Base-by-base conservation (phyloP, 2,329 filamentous ascomycete species). In the Hirsutella minnesotensis region DNA sequence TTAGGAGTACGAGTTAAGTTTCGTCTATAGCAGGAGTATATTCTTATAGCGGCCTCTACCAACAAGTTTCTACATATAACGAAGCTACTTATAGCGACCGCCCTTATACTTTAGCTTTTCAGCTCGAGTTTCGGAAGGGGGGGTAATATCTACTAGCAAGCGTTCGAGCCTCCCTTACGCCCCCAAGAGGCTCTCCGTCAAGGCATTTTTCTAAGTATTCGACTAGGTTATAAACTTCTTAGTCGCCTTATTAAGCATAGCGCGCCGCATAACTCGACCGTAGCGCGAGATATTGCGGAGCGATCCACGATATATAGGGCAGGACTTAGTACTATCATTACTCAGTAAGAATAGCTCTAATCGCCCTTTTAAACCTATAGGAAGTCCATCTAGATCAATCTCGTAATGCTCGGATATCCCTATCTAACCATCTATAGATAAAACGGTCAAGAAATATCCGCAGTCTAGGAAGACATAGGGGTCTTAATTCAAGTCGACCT, bases 391-490 rank as follows among this genome's bases (percentile, higher is more conserved):
- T 0, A 49, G 45, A 35, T 70, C 60, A 7, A 68, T 54, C 0
- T 61, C 50, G 52, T 79, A 81, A 46, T 71, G 61, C 2, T 63
- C 57, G 3, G 50, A 46, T 60, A 86, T 68, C 1, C 65, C 64
- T 65, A 84, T 75, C 15, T 70, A 59, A 0, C 72, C 73, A 54
- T 86, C 81, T 61, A 86, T 70, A 2, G 65, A 79, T 27, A 68
- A 64, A 3, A 72, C 57, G 0, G 77, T 81, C 40, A 79, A 60
- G 47, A 83, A 69, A 53, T 86, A 81, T 0, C 78, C 77, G 46
- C 81, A 86, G 3, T 61, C 57, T 0, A 74, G 73, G 39, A 85
- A 69, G 19, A 86, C 68, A 47, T 74, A 76, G 1, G 82, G 81
- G 1, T 71, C 68, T 12, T 76, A 64, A 31, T 81, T 58, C 1